Percentiles rank a stretch among this genome's conserved stretches.
phyloP scores from a whole-genome alignment of 2,329 filamentous ascomycete genomes.

The Pyricularia sp. region DNA sequence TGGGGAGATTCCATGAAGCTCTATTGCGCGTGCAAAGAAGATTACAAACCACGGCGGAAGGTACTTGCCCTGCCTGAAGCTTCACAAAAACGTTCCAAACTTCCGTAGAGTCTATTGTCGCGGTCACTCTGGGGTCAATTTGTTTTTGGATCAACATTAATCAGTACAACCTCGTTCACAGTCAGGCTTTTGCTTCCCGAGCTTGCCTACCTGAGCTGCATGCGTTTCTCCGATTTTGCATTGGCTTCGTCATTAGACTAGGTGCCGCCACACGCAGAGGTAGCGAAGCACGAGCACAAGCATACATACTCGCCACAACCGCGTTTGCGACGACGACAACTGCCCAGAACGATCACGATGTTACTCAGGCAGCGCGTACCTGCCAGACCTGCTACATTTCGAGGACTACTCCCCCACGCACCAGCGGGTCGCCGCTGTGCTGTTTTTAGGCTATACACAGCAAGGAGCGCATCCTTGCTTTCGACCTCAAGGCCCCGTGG shows the following conservation, averaged over 20 bases:
- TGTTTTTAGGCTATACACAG: background rate
- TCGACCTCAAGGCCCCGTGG: background rate
- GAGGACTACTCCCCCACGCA: background rate
- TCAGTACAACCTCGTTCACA: background rate
- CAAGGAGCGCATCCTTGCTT: background rate
- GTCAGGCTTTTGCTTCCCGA: background rate
- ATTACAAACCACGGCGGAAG: background rate
- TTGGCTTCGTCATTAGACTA: background rate
- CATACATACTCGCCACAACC: background rate
- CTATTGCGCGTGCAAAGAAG: background rate
- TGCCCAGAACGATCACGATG: background rate
- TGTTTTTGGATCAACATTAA: background rate
- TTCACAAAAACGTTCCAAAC: background rate
- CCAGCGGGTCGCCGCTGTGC: background rate
- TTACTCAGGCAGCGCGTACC: conserved; percentile 6
- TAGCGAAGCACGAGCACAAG: background rate
- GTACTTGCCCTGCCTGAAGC: background rate
- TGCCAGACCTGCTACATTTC: conserved; percentile 1
- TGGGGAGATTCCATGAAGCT: background rate
- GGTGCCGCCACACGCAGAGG: background rate
- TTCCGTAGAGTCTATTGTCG: background rate
- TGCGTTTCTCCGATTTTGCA: background rate
- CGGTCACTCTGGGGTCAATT: background rate
- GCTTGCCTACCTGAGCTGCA: background rate
- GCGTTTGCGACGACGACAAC: background rate